These are phyloP conservation scores for Fusarium chaquense DNA, from an alignment of 2,329 filamentous ascomycete genomes.

Conservation along the genomic window DNA sequence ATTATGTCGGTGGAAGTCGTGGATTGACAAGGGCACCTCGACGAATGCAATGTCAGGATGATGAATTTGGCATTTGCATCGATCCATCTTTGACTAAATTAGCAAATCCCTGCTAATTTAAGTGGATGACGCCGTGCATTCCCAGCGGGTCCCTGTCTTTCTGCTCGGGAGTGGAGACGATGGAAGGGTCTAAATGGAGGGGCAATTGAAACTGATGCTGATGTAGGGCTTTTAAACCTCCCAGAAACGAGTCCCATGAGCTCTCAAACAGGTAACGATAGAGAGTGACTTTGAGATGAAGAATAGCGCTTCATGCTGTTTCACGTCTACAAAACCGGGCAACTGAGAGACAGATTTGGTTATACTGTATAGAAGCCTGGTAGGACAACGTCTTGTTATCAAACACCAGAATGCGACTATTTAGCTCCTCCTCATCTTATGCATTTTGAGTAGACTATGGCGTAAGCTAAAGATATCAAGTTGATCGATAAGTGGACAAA, in stretches of 20 bases:
- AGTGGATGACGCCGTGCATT: conserved; percentile 40
- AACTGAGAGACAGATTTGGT: too few relatives aligned
- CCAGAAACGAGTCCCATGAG: not conserved
- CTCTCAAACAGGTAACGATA: not conserved
- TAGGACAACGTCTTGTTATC: too few relatives aligned
- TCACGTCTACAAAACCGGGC: too few relatives aligned
- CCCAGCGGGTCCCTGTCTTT: conserved; percentile 23
- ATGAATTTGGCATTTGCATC: conserved; percentile 39
- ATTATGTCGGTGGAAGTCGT: conserved; percentile 11
- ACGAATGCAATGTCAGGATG: conserved; percentile 20
- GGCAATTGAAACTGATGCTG: conserved; percentile 9
- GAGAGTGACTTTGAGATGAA: not conserved
- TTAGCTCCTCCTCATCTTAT: too few relatives aligned
- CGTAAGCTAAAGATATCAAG: too few relatives aligned
- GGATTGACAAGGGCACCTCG: conserved; percentile 15
- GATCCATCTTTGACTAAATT: conserved; percentile 27
- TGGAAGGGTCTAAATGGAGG: conserved; percentile 25
- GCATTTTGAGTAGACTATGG: too few relatives aligned
- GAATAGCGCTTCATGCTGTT: not conserved
- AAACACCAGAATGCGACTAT: too few relatives aligned
- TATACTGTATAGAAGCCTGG: too few relatives aligned
- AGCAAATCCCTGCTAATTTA: conserved; percentile 27
- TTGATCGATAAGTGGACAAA: too few relatives aligned
- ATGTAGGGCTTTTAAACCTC: conserved; percentile 16
- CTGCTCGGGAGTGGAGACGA: conserved; percentile 19